Evolutionary conservation across 106 monocot species (phyloP), one percentile per base, ranked within the genome.

Genomic region (Hemerocallis citrina): DNA sequence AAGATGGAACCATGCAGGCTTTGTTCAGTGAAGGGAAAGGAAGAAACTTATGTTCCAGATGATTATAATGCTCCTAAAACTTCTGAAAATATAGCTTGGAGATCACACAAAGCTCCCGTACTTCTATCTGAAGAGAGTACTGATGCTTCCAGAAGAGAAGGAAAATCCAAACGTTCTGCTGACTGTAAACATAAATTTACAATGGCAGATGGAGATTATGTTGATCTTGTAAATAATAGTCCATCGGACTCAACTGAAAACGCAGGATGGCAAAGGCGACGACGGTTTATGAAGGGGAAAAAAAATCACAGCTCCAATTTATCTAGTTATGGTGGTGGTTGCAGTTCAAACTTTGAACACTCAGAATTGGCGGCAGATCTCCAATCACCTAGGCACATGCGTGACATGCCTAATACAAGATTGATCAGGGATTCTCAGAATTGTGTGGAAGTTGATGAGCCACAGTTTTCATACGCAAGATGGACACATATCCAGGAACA

Each of bases 251-350:
- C 37, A 38, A 11, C 11, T 38, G 11, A 6, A 38, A 38, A 38
- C 37, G 5, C 11, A 34, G 23, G 23, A 69, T 34, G 34, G 32
- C 5, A 42, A 17, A 46, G 50, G 10, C 37, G 21, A 32, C 62
- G 46, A 55, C 78, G 55, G 17, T 34, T 45, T 61, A 16, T 48
- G 28, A 71, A 67, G 46, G 79, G 83, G 34, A 75, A 78, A 66
- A 63, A 57, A 49, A 77, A 80, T 56, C 56, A 29, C 33, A 66
- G 57, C 43, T 64, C 64, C 11, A 17, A 22, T 29, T 29, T 25
- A 32, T 58, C 52, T 38, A 54, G 45, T 58, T 36, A 38, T 46
- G 64, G 66, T 49, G 66, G 68, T 69, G 65, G 55, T 36, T 76
- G 74, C 22, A 61, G 47, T 60, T 64, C 74, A 34, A 38, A 32